Evolutionary conservation across 2,329 filamentous ascomycete species (phyloP).

Genomic region (Diaporthe vaccinii): DNA sequence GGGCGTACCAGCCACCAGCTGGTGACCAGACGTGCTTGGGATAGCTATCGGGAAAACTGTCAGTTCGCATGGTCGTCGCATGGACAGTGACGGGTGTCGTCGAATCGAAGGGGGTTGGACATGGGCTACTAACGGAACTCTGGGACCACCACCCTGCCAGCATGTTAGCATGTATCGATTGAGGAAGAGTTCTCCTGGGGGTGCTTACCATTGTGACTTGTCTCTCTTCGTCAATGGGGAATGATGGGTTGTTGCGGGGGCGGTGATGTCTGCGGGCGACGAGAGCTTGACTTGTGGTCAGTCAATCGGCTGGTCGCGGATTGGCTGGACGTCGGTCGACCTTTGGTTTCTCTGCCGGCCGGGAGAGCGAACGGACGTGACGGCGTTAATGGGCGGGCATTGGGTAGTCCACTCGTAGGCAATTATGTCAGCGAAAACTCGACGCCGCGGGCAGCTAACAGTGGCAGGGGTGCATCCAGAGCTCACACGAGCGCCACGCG

Average conservation of each 20-base stretch:
- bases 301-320: constrained; percentile 35
- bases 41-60: constrained; percentile 71
- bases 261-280: constrained; percentile 16
- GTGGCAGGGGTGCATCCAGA: constrained; percentile 42
- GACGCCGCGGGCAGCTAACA: constrained; percentile 15
- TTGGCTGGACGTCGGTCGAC: constrained; percentile 30
- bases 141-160: constrained; percentile 80
- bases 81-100: neutral
- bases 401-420: neutral
- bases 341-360: constrained; percentile 24
- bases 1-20: constrained; percentile 96
- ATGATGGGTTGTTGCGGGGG: constrained; percentile 14
- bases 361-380: constrained; percentile 20
- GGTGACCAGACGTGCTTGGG: constrained; percentile 99
- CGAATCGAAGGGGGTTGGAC: constrained; percentile 21
- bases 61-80: constrained; percentile 37
- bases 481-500: constrained; percentile 39
- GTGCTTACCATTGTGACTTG: constrained; percentile 69
- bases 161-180: constrained; percentile 55
- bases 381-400: neutral
- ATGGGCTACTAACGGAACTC: constrained; percentile 65
- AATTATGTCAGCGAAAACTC: constrained; percentile 46
- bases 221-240: constrained; percentile 31
- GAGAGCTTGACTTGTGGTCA: constrained; percentile 40
- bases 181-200: neutral